phyloP scores from a whole-genome alignment of 129 eudicot species.

The Saposhnikovia divaricata region DNA sequence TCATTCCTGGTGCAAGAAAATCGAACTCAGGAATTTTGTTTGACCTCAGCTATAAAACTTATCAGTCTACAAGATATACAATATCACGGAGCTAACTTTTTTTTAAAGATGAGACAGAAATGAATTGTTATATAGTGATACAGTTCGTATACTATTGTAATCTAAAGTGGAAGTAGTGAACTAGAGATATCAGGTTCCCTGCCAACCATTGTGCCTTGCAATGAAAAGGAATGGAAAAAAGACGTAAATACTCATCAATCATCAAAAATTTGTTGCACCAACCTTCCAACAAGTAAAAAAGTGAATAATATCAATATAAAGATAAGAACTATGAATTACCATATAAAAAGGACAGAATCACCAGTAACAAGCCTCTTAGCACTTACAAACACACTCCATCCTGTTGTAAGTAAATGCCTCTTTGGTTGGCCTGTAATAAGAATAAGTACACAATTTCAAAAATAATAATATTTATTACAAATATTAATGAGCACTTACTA shows the following conservation, averaged over 20 bases:
- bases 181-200: not conserved
- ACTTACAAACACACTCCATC: constrained; percentile 94
- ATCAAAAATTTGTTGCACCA: not conserved
- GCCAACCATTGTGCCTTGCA: not conserved
- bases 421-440: constrained; percentile 71
- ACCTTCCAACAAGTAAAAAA: not conserved
- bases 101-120: not conserved
- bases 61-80: not conserved
- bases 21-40: constrained; percentile 4
- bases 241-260: not conserved
- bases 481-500: not conserved
- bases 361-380: constrained; percentile 94
- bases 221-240: not conserved
- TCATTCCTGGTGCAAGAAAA: constrained; percentile 55
- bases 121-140: not conserved
- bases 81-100: not conserved
- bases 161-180: not conserved
- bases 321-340: constrained; percentile 27
- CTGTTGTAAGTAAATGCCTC: constrained; percentile 91
- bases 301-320: not conserved
- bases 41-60: not conserved
- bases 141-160: not conserved
- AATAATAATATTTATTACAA: not conserved
- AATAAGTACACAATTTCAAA: not conserved
- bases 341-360: constrained; percentile 81